phyloP scores from a whole-genome alignment of 2,329 filamentous ascomycete genomes.

The Ceratocystis huliohia region DNA sequence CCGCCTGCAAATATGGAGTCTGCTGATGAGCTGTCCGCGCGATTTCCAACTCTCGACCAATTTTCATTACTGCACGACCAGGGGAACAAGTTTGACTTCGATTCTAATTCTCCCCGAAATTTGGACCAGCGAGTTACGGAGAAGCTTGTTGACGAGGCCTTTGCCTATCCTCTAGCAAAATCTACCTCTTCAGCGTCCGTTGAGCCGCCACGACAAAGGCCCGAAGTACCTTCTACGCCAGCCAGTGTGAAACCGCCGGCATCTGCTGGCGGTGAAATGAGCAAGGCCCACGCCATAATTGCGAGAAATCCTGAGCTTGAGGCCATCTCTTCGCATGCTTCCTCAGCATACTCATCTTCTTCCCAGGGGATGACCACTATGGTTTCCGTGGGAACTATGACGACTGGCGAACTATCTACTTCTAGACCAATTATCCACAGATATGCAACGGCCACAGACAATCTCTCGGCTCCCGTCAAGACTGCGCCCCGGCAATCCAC shows the following conservation, averaged over 20 bases:
- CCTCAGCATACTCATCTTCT: conserved; percentile 26
- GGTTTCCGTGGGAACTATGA: conserved; percentile 66
- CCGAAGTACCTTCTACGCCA: not conserved
- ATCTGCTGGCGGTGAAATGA: conserved; percentile 37
- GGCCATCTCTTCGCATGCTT: conserved; percentile 36
- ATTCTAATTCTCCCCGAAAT: conserved; percentile 40
- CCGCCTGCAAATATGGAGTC: conserved; percentile 25
- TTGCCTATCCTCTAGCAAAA: conserved; percentile 38
- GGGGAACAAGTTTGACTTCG: conserved; percentile 74
- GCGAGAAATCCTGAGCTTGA: conserved; percentile 49
- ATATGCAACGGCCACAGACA: conserved; percentile 24
- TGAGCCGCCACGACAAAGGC: not conserved
- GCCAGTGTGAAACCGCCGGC: conserved; percentile 25
- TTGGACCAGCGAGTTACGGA: conserved; percentile 58
- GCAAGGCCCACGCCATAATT: conserved; percentile 51
- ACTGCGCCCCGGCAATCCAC: not conserved
- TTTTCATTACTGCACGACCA: conserved; percentile 83
- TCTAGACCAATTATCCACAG: conserved; percentile 29
- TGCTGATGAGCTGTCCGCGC: conserved; percentile 67
- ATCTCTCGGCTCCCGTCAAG: conserved; percentile 24
- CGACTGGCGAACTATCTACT: conserved; percentile 27
- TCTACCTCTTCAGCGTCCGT: conserved; percentile 24
- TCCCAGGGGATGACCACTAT: conserved; percentile 23
- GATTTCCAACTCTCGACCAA: conserved; percentile 85
- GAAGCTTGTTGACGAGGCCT: conserved; percentile 73